These are phyloP conservation scores for Helianthus tuberosus DNA, from an alignment of 129 eudicot genomes.

Conservation along the genomic window DNA sequence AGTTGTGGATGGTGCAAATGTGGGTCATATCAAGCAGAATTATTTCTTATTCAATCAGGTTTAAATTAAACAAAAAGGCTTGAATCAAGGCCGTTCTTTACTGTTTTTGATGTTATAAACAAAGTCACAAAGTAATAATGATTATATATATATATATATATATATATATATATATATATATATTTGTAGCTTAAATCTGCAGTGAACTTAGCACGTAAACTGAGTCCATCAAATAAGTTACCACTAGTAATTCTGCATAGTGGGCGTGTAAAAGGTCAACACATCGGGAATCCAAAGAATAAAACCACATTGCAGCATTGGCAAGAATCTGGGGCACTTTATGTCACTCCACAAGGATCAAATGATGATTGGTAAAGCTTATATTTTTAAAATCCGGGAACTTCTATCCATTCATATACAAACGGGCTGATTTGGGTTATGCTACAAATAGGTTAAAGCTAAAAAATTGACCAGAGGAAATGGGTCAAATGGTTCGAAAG, in stretches of 20 bases:
- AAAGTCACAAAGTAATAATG: neutral
- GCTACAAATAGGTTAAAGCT: neutral
- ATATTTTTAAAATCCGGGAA: neutral
- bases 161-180: too few species aligned
- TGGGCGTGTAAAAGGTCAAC: constrained; percentile 63
- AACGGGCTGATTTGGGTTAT: neutral
- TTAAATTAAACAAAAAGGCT: neutral
- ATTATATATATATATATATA: neutral
- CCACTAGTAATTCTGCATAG: constrained; percentile 85
- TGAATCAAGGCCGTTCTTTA: constrained; percentile 8
- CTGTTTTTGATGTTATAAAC: constrained; percentile 4
- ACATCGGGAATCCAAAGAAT: constrained; percentile 56
- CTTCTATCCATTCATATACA: neutral
- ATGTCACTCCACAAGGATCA: constrained; percentile 89
- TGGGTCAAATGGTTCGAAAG: neutral
- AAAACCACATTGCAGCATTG: constrained; percentile 66
- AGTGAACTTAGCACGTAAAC: constrained; percentile 57
- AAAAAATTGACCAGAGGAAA: neutral
- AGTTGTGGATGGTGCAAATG: constrained; percentile 93
- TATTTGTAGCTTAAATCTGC: constrained; percentile 54
- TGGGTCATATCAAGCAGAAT: constrained; percentile 58
- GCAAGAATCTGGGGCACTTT: constrained; percentile 79
- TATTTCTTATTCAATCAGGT: constrained; percentile 69
- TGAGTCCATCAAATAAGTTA: constrained; percentile 68
- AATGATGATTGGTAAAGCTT: constrained; percentile 89